Base-by-base conservation (phyloP, 148 eudicot species). In the Cornus kousa region DNA sequence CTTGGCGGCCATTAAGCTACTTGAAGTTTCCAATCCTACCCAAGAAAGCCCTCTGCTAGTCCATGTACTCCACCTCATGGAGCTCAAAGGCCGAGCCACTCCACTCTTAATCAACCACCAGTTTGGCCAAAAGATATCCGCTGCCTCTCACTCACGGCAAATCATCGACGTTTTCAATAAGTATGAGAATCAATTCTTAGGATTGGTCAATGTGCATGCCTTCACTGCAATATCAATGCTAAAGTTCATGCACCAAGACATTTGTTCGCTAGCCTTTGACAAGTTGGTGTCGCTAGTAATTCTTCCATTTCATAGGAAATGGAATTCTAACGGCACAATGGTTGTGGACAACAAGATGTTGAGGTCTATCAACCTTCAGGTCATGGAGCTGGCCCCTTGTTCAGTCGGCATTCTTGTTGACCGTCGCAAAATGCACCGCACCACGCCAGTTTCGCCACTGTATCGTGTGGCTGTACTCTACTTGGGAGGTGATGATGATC, bases 231-330 rank as follows among this genome's bases (percentile, higher is more conserved):
- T 80, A 24, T 80, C 83, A 2, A 20, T 80, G 22, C 46, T 68
- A 12, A 72, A 71, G 39, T 85, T 85, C 78, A 82, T 85, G 87
- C 85, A 85, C 67, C 78, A 85, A 6, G 87, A 85, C 68, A 85
- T 85, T 5, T 82, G 87, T 46, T 71, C 78, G 5, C 66, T 85
- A 2, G 87, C 87, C 20, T 85, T 85, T 32, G 79, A 85, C 75
- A 85, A 76, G 55, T 43, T 85, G 55, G 76, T 80, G 8, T 82
- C 87, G 2, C 32, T 85, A n/a, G 76, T 85, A 6, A 73, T 85
- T 1, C 87, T 85, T 19, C 87, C 87, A 20, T 85, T 85, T 68
- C 87, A 85, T 72, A 68, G 76, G 70, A 85, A 85, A 70, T 85
- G 87, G 87, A 85, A 82, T 72, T 74, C 80, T 8, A 82, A 85